Conservation (phyloP, 768 basidiomycete genomes). For the Hericium coralloides region DNA sequence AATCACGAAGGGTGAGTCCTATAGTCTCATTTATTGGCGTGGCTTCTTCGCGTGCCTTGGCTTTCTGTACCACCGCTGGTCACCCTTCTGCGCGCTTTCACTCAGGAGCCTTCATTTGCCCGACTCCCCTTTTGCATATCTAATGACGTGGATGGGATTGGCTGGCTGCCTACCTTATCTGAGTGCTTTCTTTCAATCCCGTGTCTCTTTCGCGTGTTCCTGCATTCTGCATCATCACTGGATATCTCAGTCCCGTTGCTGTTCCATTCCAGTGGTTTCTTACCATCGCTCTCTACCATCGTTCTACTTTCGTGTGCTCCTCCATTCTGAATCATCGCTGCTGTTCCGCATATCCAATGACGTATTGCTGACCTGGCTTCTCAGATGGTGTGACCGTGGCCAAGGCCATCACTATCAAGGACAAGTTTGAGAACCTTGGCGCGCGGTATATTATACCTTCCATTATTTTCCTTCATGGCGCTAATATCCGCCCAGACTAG, state of each 20-base stretch:
- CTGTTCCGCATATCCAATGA: not conserved
- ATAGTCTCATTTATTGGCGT: not conserved
- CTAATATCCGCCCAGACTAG: conserved; percentile 42
- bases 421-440: conserved; percentile 99
- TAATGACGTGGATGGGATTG: too few relatives aligned
- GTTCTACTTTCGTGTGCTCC: too few relatives aligned
- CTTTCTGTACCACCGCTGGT: not conserved
- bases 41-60: not conserved
- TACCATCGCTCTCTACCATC: too few relatives aligned
- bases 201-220: too few relatives aligned
- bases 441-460: conserved; percentile 58
- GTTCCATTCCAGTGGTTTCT: too few relatives aligned
- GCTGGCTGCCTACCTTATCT: too few relatives aligned
- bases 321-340: too few relatives aligned
- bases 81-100: too few relatives aligned
- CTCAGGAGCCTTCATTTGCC: too few relatives aligned
- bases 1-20: conserved; percentile 81
- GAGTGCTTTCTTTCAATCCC: too few relatives aligned
- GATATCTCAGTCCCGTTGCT: not conserved
- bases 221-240: too few relatives aligned
- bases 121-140: too few relatives aligned
- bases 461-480: conserved; percentile 5
- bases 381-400: conserved; percentile 96
- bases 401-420: conserved; percentile 87
- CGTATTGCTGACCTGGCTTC: not conserved